phyloP scores from a whole-genome alignment of 108 stramenopile species.

The Parmales sp. region DNA sequence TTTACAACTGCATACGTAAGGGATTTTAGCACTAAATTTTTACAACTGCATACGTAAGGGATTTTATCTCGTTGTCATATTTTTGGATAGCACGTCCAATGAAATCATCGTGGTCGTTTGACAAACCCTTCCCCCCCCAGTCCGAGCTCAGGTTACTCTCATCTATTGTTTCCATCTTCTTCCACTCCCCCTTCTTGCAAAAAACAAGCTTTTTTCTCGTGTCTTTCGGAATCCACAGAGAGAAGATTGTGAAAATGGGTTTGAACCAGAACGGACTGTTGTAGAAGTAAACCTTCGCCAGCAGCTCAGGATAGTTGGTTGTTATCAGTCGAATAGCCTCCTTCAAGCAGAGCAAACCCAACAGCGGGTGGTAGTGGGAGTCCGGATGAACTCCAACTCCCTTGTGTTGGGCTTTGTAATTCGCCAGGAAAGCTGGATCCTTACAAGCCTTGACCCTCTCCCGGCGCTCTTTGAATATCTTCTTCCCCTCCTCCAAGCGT shows the following conservation, averaged over 20 bases:
- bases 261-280: neutral
- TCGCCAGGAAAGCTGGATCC: neutral
- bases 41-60: too few species aligned
- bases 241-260: neutral
- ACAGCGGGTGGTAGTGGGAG: neutral
- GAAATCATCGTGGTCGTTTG: neutral
- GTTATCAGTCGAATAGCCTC: neutral
- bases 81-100: neutral
- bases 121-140: neutral
- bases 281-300: neutral
- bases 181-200: neutral
- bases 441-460: neutral
- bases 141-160: neutral
- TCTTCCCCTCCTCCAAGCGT: neutral
- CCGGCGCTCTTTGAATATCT: neutral
- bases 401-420: neutral
- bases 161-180: neutral
- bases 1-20: too few species aligned
- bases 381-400: neutral
- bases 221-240: neutral
- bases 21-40: too few species aligned
- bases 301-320: neutral
- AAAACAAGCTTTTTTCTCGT: neutral
- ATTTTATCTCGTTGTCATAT: too few species aligned
- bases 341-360: neutral